These are phyloP conservation scores for Melastoma candidum DNA, from an alignment of 441 rosid genomes.

Conservation along the genomic window DNA sequence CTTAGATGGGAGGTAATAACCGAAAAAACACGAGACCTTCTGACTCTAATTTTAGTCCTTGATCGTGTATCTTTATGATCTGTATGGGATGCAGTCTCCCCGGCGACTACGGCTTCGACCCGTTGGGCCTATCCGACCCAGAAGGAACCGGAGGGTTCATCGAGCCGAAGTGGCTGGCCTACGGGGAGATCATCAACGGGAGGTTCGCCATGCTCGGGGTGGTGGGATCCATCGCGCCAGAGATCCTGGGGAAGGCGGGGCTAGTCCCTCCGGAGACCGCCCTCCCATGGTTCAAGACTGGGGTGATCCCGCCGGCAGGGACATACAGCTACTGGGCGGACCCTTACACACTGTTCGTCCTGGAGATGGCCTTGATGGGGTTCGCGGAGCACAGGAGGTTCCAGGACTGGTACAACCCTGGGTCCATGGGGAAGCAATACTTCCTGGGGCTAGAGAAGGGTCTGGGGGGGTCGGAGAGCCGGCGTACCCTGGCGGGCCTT, in stretches of 20 bases:
- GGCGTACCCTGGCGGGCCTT: slow-evolving; percentile 84
- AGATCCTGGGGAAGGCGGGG: slow-evolving; percentile 76
- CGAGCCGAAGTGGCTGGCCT: slow-evolving; percentile 92
- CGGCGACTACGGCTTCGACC: slow-evolving; percentile 62
- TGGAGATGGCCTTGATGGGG: slow-evolving; percentile 92
- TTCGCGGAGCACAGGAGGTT: slow-evolving; percentile 94
- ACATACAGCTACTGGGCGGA: slow-evolving; percentile 95
- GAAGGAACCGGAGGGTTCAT: slow-evolving; percentile 95
- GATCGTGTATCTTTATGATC: too few relatives aligned
- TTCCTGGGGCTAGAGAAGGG: slow-evolving; percentile 81
- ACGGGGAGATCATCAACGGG: too few relatives aligned
- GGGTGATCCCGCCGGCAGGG: slow-evolving; percentile 92
- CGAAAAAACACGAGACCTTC: too few relatives aligned
- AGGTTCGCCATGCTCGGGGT: slow-evolving; percentile 83
- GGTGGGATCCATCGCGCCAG: slow-evolving; percentile 76
- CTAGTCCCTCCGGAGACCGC: slow-evolving; percentile 73
- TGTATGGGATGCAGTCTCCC: too few relatives aligned
- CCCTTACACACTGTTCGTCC: slow-evolving; percentile 64
- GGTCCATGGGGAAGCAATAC: slow-evolving; percentile 86
- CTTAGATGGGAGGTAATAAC: slow-evolving; percentile 83
- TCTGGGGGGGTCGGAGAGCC: slow-evolving; percentile 74
- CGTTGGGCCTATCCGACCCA: slow-evolving; percentile 93
- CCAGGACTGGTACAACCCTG: slow-evolving; percentile 88
- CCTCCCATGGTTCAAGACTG: slow-evolving; percentile 90
- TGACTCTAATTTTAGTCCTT: too few relatives aligned